Evolutionary conservation across 345 rosid genomes (phyloP).

Genomic region (Cardamine chenopodiifolia): DNA sequence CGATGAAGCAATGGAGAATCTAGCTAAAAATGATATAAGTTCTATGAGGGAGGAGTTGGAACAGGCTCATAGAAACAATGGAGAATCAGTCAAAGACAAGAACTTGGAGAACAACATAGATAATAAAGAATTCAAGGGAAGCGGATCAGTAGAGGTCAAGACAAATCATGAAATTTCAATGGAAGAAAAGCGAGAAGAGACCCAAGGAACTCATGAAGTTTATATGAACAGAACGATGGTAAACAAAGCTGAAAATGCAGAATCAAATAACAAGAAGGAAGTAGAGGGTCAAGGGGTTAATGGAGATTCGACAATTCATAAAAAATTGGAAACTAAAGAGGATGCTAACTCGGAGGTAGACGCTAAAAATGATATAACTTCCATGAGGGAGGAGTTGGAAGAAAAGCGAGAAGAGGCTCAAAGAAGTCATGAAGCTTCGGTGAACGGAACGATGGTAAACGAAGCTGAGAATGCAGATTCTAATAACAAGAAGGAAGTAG

Average conservation of each 20-base stretch:
- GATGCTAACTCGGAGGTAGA: background rate
- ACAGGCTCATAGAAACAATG: no score
- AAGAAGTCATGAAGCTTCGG: background rate
- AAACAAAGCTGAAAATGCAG: background rate
- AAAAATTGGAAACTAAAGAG: slow-evolving; percentile 7
- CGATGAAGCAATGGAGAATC: background rate
- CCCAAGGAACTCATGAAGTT: background rate
- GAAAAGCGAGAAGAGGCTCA: background rate
- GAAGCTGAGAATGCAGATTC: background rate
- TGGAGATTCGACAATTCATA: background rate
- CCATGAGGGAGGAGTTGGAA: background rate
- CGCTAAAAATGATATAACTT: background rate
- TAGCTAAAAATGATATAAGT: background rate
- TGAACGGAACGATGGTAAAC: background rate
- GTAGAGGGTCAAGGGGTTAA: slow-evolving; percentile 1
- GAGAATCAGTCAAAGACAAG: no score
- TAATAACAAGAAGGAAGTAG: background rate
- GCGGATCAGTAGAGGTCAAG: no score
- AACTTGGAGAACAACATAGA: no score
- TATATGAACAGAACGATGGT: background rate
- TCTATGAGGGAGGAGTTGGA: no score
- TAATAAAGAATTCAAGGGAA: no score
- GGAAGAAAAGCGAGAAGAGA: slow-evolving; percentile 14
- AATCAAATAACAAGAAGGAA: background rate
- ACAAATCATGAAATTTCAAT: no score